Evolutionary conservation across 176 grass and related monocot species (phyloP).

Genomic region (Pontederia crassipes): DNA sequence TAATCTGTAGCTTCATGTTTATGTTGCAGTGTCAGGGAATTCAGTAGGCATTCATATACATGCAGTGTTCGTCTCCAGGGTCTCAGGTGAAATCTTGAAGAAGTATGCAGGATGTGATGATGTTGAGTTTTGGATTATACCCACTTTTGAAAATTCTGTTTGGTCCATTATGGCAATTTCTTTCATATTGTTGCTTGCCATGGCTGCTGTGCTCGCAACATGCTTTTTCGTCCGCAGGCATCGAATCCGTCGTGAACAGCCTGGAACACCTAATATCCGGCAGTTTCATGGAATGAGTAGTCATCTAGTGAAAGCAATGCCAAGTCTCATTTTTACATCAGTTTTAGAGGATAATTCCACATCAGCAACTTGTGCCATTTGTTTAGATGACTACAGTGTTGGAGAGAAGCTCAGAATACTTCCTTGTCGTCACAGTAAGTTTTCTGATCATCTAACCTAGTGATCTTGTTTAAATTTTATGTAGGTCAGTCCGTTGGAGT

Average conservation of each 20-base stretch:
- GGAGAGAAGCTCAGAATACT: slow-evolving; percentile 82
- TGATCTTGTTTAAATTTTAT: too few relatives aligned
- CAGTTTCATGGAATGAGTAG: slow-evolving; percentile 89
- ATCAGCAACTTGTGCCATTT: slow-evolving; percentile 68
- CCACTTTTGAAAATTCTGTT: slow-evolving; percentile 55
- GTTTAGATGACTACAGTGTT: slow-evolving; percentile 73
- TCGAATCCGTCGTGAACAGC: slow-evolving; percentile 34
- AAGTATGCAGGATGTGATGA: slow-evolving; percentile 52
- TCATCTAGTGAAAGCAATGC: slow-evolving; percentile 73
- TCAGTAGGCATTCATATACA: slow-evolving; percentile 64
- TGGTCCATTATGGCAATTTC: slow-evolving; percentile 79
- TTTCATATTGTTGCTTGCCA: slow-evolving; percentile 66
- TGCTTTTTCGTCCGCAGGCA: slow-evolving; percentile 88
- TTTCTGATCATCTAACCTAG: background rate
- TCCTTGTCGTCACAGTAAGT: slow-evolving; percentile 84
- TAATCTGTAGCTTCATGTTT: slow-evolving; percentile 22
- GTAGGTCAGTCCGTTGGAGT: too few relatives aligned
- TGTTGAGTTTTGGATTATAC: slow-evolving; percentile 76
- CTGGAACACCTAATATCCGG: slow-evolving; percentile 31
- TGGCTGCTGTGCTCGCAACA: slow-evolving; percentile 73
- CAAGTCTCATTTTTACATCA: slow-evolving; percentile 70
- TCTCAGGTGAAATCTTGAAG: slow-evolving; percentile 55
- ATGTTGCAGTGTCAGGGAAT: slow-evolving; percentile 79
- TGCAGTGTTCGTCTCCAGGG: slow-evolving; percentile 62
- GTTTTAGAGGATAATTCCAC: slow-evolving; percentile 84